phyloP scores from a whole-genome alignment of 2,329 filamentous ascomycete species.

The Fusarium protoensiforme region DNA sequence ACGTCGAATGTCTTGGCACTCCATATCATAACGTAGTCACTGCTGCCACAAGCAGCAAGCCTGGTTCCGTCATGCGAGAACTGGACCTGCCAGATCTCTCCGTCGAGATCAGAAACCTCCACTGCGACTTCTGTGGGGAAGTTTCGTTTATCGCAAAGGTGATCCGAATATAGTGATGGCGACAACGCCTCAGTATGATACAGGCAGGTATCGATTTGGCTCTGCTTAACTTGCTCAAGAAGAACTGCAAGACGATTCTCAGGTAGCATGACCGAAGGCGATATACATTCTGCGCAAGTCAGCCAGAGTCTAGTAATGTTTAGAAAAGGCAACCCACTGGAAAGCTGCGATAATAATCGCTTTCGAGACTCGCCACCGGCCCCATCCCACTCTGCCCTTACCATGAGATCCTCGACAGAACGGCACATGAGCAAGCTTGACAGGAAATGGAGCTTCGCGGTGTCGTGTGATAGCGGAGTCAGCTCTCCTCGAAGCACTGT shows the following conservation, averaged over 20 bases:
- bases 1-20: constrained; percentile 77
- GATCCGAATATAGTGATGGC: constrained; percentile 90
- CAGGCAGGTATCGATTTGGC: constrained; percentile 83
- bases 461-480: constrained; percentile 85
- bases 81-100: constrained; percentile 91
- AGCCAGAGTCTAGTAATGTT: background rate
- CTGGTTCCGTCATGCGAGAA: constrained; percentile 90
- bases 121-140: constrained; percentile 80
- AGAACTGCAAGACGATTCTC: constrained; percentile 87
- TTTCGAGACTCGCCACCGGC: constrained; percentile 79
- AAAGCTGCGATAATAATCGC: constrained; percentile 81
- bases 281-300: constrained; percentile 77
- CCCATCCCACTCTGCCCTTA: constrained; percentile 86
- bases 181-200: constrained; percentile 86
- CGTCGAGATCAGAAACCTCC: constrained; percentile 77
- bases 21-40: constrained; percentile 82
- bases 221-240: constrained; percentile 84
- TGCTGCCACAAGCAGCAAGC: constrained; percentile 84
- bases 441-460: constrained; percentile 80
- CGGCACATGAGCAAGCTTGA: constrained; percentile 93
- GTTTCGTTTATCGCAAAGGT: constrained; percentile 80
- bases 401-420: constrained; percentile 78
- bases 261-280: constrained; percentile 95
- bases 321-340: constrained; percentile 67
- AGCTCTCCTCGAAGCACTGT: constrained; percentile 88